Conservation (phyloP, 257 asterid genomes). For the Ajuga chamaepitys region DNA sequence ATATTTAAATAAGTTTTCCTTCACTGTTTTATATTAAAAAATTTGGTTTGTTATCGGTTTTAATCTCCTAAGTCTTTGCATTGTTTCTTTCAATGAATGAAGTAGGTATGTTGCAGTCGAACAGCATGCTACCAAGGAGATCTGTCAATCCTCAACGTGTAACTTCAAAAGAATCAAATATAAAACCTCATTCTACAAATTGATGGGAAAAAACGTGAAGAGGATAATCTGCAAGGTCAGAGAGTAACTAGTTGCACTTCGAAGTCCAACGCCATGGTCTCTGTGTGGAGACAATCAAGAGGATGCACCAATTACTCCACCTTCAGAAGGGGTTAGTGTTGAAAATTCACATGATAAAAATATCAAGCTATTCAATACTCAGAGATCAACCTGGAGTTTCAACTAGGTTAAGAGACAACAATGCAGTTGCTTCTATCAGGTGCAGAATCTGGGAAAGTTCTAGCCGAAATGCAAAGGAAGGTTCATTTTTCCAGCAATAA, state of each 20-base stretch:
- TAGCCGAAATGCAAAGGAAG: conserved; percentile 65
- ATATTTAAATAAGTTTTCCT: not conserved
- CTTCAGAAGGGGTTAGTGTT: conserved; percentile 54
- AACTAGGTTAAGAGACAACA: conserved; percentile 25
- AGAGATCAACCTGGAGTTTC: conserved; percentile 34
- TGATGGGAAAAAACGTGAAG: conserved; percentile 29
- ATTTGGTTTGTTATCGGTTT: not conserved
- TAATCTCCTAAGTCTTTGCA: conserved; percentile 5
- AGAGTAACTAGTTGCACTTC: conserved; percentile 22
- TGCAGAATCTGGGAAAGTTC: too few relatives aligned
- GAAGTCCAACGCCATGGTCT: conserved; percentile 27
- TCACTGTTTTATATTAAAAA: not conserved
- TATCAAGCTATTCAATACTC: conserved; percentile 30
- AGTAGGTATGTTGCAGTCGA: conserved; percentile 54
- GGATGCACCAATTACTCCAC: conserved; percentile 47
- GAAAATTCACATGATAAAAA: conserved; percentile 33
- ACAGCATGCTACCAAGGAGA: conserved; percentile 58
- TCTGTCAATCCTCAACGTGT: conserved; percentile 44
- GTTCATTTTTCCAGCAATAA: conserved; percentile 56
- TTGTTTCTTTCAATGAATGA: conserved; percentile 1
- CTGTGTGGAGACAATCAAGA: conserved; percentile 40
- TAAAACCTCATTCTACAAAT: conserved; percentile 21
- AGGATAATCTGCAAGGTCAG: conserved; percentile 29
- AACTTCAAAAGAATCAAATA: conserved; percentile 39
- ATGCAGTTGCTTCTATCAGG: conserved; percentile 37